Percentiles rank a stretch among this genome's conserved stretches.
These are phyloP conservation scores for Somion occarium DNA, from an alignment of 1,284 basidiomycete genomes.

Conservation along the genomic window DNA sequence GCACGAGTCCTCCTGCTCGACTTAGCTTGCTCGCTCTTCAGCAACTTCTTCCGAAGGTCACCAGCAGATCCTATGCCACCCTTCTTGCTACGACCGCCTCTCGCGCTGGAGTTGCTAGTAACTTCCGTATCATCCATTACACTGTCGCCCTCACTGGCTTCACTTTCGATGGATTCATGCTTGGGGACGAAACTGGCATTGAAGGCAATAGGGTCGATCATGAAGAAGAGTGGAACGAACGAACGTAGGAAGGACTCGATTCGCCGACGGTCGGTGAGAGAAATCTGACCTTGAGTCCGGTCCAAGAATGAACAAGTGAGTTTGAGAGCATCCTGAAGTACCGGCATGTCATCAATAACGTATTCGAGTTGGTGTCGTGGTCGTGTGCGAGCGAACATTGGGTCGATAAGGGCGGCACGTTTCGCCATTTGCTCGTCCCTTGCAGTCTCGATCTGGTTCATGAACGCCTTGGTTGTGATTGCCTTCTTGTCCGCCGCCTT, in stretches of 20 bases:
- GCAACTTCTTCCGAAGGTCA: slow-evolving; percentile 74
- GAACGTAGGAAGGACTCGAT: slow-evolving; percentile 84
- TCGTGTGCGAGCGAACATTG: slow-evolving; percentile 22
- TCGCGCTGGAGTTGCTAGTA: slow-evolving; percentile 37
- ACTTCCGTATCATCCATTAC: slow-evolving; percentile 21
- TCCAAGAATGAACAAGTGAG: slow-evolving; percentile 90
- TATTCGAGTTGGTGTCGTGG: slow-evolving; percentile 68
- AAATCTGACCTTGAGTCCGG: slow-evolving; percentile 73
- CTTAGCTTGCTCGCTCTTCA: slow-evolving; percentile 65
- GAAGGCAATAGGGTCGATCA: slow-evolving; percentile 73
- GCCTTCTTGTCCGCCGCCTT: slow-evolving; percentile 96
- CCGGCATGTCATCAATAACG: slow-evolving; percentile 74
- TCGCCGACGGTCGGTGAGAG: slow-evolving; percentile 71
- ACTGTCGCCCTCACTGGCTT: slow-evolving; percentile 44
- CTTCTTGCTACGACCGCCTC: slow-evolving; percentile 39
- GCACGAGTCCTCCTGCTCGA: slow-evolving; percentile 21
- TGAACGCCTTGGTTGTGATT: slow-evolving; percentile 86
- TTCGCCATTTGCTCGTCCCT: slow-evolving; percentile 65
- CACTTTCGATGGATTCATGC: slow-evolving; percentile 57
- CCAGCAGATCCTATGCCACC: slow-evolving; percentile 50
- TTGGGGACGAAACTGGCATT: neutral
- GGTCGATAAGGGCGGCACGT: slow-evolving; percentile 8
- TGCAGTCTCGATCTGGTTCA: slow-evolving; percentile 82
- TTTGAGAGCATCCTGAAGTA: slow-evolving; percentile 87
- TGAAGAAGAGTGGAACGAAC: slow-evolving; percentile 84